Evolutionary conservation across 169 alveolate species (phyloP).

Genomic region (Cytauxzoon felis): DNA sequence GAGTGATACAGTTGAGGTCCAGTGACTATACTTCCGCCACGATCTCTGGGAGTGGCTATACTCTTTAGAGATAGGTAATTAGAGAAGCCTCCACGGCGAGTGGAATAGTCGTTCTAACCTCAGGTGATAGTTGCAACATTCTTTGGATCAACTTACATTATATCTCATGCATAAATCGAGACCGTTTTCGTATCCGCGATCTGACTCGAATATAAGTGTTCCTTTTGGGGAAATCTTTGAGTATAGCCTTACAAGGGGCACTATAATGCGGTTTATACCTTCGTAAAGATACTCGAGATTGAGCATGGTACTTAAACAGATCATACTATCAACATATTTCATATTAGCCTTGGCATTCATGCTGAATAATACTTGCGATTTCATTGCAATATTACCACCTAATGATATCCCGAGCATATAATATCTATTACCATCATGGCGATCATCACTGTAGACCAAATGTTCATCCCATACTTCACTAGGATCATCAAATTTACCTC

Average conservation of each 20-base stretch:
- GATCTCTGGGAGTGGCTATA: too few species aligned
- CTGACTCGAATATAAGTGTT: conserved; percentile 6
- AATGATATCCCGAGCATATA: conserved; percentile 64
- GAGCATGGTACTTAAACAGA: conserved; percentile 67
- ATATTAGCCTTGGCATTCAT: conserved; percentile 28
- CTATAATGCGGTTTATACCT: too few species aligned
- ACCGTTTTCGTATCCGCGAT: neutral
- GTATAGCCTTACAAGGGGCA: conserved; percentile 29
- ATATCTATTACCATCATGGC: conserved; percentile 24
- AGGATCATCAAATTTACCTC: conserved; percentile 35
- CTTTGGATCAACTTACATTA: too few species aligned
- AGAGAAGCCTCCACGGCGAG: too few species aligned
- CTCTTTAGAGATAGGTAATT: too few species aligned
- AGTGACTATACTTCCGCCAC: too few species aligned
- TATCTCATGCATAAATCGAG: conserved; percentile 3
- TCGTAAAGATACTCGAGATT: conserved; percentile 39
- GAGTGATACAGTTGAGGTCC: neutral
- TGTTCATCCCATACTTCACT: neutral
- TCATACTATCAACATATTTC: conserved; percentile 56
- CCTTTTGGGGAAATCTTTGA: conserved; percentile 33
- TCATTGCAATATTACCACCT: conserved; percentile 70
- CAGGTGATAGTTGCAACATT: too few species aligned
- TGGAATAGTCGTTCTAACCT: too few species aligned
- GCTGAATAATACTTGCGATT: conserved; percentile 40
- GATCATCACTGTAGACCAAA: conserved; percentile 4